Conservation (phyloP, 2,329 filamentous ascomycete genomes). For the Penicillium sp. region DNA sequence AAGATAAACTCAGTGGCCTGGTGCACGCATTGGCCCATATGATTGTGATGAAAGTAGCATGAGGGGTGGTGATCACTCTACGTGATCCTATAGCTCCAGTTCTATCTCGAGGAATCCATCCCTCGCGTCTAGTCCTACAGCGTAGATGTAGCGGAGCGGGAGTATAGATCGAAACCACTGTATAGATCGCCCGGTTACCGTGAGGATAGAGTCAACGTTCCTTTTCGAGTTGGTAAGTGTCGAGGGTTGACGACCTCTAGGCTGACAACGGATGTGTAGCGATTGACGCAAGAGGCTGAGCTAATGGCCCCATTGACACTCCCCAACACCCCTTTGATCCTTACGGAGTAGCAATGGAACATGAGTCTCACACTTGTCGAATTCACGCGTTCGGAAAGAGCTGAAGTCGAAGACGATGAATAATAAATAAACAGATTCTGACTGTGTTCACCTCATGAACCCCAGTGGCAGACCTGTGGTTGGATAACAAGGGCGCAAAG, state of each 20-base stretch:
- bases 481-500: slow-evolving; percentile 8
- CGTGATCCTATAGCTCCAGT: neutral
- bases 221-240: neutral
- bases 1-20: neutral
- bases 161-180: neutral
- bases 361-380: neutral
- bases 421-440: neutral
- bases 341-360: neutral
- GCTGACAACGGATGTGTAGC: neutral
- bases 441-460: slow-evolving; percentile 12
- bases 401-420: slow-evolving; percentile 1
- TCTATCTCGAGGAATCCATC: neutral
- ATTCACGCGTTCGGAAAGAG: neutral
- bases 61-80: neutral
- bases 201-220: neutral
- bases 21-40: neutral
- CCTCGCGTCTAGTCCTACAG: neutral
- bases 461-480: slow-evolving; percentile 10
- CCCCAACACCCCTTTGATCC: neutral
- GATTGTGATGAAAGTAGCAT: neutral
- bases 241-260: neutral
- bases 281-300: slow-evolving; percentile 4
- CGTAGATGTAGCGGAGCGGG: neutral
- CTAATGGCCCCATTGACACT: neutral
- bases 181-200: neutral